These are phyloP conservation scores for Rhodotorula babjevae DNA, from an alignment of 768 basidiomycete species.

Conservation along the genomic window DNA sequence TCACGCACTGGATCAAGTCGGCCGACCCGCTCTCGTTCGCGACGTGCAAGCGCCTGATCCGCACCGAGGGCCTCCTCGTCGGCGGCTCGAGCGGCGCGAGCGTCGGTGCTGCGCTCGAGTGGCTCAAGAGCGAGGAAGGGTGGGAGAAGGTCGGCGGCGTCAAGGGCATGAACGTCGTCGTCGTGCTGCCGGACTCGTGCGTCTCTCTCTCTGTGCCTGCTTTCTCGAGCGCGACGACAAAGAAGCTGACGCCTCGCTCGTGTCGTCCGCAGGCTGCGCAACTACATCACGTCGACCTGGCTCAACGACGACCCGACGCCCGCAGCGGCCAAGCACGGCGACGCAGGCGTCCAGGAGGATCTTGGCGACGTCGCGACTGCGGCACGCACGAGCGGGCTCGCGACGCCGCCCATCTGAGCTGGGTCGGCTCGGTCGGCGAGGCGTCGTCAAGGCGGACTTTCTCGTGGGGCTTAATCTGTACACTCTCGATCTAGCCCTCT, in stretches of 20 bases:
- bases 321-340: neutral
- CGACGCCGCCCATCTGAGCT: neutral
- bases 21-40: slow-evolving; percentile 73
- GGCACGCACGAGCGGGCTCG: neutral
- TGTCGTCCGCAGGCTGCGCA: slow-evolving; percentile 35
- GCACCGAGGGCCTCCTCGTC: slow-evolving; percentile 78
- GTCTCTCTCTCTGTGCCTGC: slow-evolving; percentile 42
- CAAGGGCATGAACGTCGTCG: slow-evolving; percentile 76
- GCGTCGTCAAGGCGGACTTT: too few species aligned
- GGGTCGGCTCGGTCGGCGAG: too few species aligned
- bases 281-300: slow-evolving; percentile 43
- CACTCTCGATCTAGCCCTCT: too few species aligned
- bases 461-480: too few species aligned
- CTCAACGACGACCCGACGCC: slow-evolving; percentile 14
- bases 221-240: rapidly evolving
- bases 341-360: neutral
- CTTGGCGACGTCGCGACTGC: neutral
- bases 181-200: slow-evolving; percentile 84
- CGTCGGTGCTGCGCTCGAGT: slow-evolving; percentile 68
- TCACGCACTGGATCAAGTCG: slow-evolving; percentile 74
- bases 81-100: slow-evolving; percentile 91
- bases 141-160: slow-evolving; percentile 57
- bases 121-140: slow-evolving; percentile 68
- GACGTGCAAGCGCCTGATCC: slow-evolving; percentile 70
- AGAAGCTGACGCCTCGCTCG: too few species aligned